Base-by-base conservation (phyloP, 2,329 filamentous ascomycete species). In the Reticulascus tulasneorum region DNA sequence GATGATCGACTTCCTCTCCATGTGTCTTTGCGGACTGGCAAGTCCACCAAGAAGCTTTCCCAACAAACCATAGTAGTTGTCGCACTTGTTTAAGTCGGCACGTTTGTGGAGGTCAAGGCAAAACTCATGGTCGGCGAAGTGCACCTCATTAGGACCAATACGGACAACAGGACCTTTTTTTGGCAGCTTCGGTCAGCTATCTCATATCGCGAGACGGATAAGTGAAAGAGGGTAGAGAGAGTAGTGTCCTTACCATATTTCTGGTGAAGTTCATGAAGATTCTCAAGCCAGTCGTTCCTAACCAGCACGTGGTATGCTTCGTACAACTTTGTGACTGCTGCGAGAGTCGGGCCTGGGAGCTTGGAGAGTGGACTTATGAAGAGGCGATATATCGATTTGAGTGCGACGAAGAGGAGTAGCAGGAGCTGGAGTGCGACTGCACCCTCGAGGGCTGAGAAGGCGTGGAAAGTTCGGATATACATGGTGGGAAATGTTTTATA, bases 61-160 rank as follows among this genome's bases (percentile, higher is more conserved):
- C 12, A 47, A 35, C 7, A 46, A 25, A 13, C 45, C 45, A 9
- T 47, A 47, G 12, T 47, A 47, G 19, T 46, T 43, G 4, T 37
- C 29, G 21, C 43, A 46, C 21, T 47, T 47, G 7, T 30, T 9
- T 3, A 46, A 35, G 19, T 47, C 44, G 2, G 39, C 16, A 5
- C 44, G 44, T 13, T 33, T 35, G 37, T 47, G 45, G n/a, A 40
- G 35, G n/a, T 40, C 28, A 8, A 47, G 23, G 22, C 28, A 33
- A 3, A 40, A 46, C 6, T 44, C 19, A 27, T 47, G 40, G 16
- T 47, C 44, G 16, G 25, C 17, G 20, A 44, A 46, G 23, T 47
- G 45, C 3, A 47, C 15, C 18, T 47, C 45, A 10, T 44, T 47
- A 4, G 45, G 45, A 4, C 43, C 43, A 5, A 47, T 47, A 9